phyloP scores from a whole-genome alignment of 306 rosid genomes.

The Heteromeles arbutifolia region DNA sequence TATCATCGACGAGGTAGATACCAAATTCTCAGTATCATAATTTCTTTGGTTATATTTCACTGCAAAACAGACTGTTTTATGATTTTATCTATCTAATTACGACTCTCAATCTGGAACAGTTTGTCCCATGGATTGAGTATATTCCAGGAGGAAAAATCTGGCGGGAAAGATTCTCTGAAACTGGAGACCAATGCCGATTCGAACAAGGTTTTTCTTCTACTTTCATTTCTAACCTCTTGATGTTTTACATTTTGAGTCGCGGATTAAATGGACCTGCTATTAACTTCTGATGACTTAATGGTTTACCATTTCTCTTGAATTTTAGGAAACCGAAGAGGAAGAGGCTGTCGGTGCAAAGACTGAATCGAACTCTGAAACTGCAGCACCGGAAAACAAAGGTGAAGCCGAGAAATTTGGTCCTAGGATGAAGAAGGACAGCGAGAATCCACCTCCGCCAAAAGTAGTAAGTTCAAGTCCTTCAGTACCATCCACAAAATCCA shows the following conservation, averaged over 20 bases:
- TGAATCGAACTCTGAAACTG: conserved; percentile 43
- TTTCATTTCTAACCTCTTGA: neutral
- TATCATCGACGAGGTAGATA: conserved; percentile 69
- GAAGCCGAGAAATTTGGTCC: conserved; percentile 59
- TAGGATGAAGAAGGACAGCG: conserved; percentile 58
- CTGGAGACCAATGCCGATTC: conserved; percentile 57
- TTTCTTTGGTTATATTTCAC: neutral
- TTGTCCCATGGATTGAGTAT: conserved; percentile 80
- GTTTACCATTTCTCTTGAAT: conserved; percentile 12
- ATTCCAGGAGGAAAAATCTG: conserved; percentile 64
- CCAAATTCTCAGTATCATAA: neutral
- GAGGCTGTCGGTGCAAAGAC: conserved; percentile 42
- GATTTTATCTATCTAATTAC: conserved; percentile 10
- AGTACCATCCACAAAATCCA: neutral
- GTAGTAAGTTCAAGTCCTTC: conserved; percentile 37
- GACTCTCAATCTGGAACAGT: conserved; percentile 46
- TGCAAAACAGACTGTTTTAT: conserved; percentile 2
- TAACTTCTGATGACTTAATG: conserved; percentile 5
- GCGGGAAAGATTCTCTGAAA: conserved; percentile 55
- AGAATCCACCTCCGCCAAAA: conserved; percentile 56
- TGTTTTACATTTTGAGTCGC: neutral
- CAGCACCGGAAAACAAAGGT: conserved; percentile 50
- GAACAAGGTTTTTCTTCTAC: conserved; percentile 46
- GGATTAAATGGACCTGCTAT: neutral
- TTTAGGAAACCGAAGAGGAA: conserved; percentile 52